phyloP scores from a whole-genome alignment of 805 yeast species.

The Saccharomyces mikatae region DNA sequence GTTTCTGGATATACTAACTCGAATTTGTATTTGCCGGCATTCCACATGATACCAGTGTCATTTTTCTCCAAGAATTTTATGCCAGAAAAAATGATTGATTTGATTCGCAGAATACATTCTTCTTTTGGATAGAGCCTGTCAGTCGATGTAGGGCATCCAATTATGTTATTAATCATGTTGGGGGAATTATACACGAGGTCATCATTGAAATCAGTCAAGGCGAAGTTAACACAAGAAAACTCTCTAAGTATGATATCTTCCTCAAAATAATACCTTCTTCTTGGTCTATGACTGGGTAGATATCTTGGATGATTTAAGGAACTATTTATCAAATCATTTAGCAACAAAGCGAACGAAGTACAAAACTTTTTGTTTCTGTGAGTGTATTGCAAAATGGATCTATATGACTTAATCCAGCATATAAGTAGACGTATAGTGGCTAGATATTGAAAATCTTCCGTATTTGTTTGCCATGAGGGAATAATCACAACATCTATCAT shows the following conservation, averaged over 20 bases:
- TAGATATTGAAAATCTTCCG: slow-evolving; percentile 14
- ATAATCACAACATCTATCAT: slow-evolving; percentile 24
- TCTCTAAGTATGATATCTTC: slow-evolving; percentile 14
- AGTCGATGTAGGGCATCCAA: slow-evolving; percentile 3
- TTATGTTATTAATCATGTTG: slow-evolving; percentile 4
- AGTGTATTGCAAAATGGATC: slow-evolving; percentile 30
- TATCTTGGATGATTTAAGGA: neutral
- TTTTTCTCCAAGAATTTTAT: slow-evolving; percentile 11
- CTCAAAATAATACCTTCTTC: slow-evolving; percentile 9
- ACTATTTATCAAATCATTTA: slow-evolving; percentile 17
- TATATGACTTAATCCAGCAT: slow-evolving; percentile 48
- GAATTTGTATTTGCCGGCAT: neutral
- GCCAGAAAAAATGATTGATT: slow-evolving; percentile 8
- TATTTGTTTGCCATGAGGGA: slow-evolving; percentile 11
- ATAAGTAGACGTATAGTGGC: slow-evolving; percentile 41
- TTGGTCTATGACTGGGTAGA: slow-evolving; percentile 5
- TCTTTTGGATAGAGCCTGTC: slow-evolving; percentile 2
- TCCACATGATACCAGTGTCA: slow-evolving; percentile 7
- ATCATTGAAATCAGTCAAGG: slow-evolving; percentile 14
- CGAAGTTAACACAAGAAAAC: slow-evolving; percentile 7
- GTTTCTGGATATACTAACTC: neutral
- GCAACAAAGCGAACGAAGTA: slow-evolving; percentile 18
- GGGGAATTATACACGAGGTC: neutral
- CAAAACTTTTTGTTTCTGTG: slow-evolving; percentile 26
- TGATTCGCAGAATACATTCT: slow-evolving; percentile 8